Conservation (phyloP, 2,329 filamentous ascomycete genomes). For the Beauveria australis region DNA sequence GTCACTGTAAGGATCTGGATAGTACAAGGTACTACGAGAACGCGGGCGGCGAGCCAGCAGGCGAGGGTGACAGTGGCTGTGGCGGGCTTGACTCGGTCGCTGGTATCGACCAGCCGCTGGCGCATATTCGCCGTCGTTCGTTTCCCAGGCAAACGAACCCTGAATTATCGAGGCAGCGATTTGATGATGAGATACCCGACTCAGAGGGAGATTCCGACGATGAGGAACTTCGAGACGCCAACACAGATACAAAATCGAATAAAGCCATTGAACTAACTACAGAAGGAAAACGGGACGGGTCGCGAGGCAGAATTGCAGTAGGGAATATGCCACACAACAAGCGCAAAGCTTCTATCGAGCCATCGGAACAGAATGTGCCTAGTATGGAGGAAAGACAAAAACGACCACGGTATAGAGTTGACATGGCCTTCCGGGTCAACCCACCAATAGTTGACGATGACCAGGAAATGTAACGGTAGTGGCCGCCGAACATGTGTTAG, state of each 20-base stretch:
- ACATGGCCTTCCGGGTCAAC: neutral
- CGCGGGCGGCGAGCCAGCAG: too few relatives aligned
- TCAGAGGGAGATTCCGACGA: neutral
- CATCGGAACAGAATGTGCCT: neutral
- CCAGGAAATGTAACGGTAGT: neutral
- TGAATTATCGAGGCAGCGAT: neutral
- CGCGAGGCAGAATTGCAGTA: neutral
- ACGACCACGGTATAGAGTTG: neutral
- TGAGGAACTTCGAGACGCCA: neutral
- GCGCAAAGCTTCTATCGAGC: neutral
- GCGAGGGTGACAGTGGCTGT: too few relatives aligned
- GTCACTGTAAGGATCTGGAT: too few relatives aligned
- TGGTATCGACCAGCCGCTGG: too few relatives aligned
- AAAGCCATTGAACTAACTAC: neutral
- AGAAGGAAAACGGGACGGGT: neutral
- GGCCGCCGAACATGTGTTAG: neutral
- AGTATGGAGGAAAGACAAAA: neutral
- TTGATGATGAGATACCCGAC: neutral
- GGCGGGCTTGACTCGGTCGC: too few relatives aligned
- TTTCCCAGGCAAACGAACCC: neutral
- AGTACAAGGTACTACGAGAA: too few relatives aligned
- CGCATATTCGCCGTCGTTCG: too few relatives aligned
- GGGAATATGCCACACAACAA: neutral
- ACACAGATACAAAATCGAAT: neutral
- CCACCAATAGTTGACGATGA: neutral